A percentile compares a stretch with the other conserved stretches of the same genome.
phyloP scores from a whole-genome alignment of 2,329 filamentous ascomycete species.

The Phialophora expanda region DNA sequence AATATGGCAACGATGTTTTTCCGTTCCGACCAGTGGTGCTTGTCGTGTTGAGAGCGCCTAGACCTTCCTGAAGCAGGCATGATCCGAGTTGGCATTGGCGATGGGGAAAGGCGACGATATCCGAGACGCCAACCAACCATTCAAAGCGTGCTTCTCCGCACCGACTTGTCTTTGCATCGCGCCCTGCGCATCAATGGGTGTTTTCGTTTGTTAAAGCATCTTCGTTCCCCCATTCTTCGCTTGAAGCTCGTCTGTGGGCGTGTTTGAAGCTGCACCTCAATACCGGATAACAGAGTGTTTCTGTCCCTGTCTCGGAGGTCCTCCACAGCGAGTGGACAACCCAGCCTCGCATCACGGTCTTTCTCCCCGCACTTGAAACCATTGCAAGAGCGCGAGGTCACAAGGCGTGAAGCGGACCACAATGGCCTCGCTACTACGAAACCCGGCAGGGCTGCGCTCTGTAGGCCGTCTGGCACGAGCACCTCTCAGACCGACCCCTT shows the following conservation, averaged over 20 bases:
- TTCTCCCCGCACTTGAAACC: constrained; percentile 4
- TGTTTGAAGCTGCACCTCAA: background rate
- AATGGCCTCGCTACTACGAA: constrained; percentile 31
- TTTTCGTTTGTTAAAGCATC: background rate
- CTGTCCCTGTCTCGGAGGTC: background rate
- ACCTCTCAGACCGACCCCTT: constrained; percentile 19
- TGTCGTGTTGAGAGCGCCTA: background rate
- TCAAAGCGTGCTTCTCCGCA: constrained; percentile 19
- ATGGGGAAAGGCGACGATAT: constrained; percentile 10
- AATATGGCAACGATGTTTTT: too few relatives aligned
- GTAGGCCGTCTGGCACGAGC: constrained; percentile 24
- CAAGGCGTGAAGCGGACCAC: background rate
- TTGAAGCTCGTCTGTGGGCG: background rate
- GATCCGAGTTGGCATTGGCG: background rate
- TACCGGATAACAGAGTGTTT: background rate
- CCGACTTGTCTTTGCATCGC: constrained; percentile 1
- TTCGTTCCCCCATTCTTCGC: background rate
- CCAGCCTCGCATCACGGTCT: background rate
- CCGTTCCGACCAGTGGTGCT: too few relatives aligned
- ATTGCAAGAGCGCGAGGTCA: background rate
- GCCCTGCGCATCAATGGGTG: constrained; percentile 2
- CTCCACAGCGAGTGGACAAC: background rate
- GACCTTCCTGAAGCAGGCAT: constrained; percentile 15
- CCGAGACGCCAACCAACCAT: background rate
- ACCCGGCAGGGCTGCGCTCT: constrained; percentile 27